These are phyloP conservation scores for Typha latifolia DNA, from an alignment of 176 grass and related monocot species.

Conservation along the genomic window DNA sequence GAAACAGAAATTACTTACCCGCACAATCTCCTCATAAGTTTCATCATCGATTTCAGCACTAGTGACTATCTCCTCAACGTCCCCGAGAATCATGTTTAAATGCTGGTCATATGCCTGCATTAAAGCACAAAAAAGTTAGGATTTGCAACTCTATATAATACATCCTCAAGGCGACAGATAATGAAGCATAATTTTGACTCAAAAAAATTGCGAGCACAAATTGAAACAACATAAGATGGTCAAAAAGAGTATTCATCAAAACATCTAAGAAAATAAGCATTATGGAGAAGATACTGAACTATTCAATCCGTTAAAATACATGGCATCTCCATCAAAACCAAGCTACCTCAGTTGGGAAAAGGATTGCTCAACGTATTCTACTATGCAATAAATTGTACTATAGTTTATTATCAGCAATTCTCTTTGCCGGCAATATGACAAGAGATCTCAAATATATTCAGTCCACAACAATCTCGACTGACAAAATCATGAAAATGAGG, in stretches of 20 bases:
- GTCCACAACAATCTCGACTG: neutral
- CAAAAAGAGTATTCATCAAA: too few species aligned
- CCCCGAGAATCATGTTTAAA: constrained; percentile 99
- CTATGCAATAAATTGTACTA: neutral
- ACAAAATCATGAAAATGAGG: too few species aligned
- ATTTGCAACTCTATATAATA: neutral
- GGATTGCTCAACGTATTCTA: too few species aligned
- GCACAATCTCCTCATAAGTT: constrained; percentile 98
- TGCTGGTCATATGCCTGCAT: constrained; percentile 94
- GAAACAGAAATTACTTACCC: constrained; percentile 35
- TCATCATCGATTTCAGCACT: constrained; percentile 94
- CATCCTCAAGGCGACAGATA: neutral
- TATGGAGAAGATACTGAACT: too few species aligned
- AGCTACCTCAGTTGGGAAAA: too few species aligned
- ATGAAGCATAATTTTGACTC: neutral
- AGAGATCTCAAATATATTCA: neutral
- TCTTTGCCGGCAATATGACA: neutral
- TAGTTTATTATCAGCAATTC: neutral
- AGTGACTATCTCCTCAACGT: constrained; percentile 94
- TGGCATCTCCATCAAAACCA: too few species aligned
- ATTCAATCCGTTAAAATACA: too few species aligned
- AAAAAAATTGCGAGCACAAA: neutral
- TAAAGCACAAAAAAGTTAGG: neutral
- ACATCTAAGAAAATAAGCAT: too few species aligned
- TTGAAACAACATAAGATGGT: too few species aligned